Conservation (phyloP, 148 eudicot genomes). For the Mesembryanthemum crystallinum region DNA sequence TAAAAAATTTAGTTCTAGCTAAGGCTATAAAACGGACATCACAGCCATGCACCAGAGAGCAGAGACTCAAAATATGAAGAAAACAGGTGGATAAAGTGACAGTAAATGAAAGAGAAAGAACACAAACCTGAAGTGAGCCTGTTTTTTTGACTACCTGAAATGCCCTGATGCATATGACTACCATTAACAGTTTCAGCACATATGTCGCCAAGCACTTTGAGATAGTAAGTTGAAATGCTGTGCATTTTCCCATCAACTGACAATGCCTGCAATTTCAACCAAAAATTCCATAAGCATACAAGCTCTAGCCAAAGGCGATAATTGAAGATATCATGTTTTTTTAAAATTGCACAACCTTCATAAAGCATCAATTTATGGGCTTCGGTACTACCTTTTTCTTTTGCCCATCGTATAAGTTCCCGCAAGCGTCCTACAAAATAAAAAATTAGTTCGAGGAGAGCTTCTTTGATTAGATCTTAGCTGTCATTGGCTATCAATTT, state of each 20-base stretch:
- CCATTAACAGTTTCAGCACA: slow-evolving; percentile 86
- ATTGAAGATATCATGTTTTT: slow-evolving; percentile 1
- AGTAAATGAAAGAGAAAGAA: too few species aligned
- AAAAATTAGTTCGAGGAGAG: too few species aligned
- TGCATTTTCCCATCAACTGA: slow-evolving; percentile 65
- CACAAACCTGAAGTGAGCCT: slow-evolving; percentile 84
- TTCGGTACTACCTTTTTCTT: slow-evolving; percentile 56
- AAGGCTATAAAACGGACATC: too few species aligned
- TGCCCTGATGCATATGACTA: slow-evolving; percentile 76
- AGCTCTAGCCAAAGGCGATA: slow-evolving; percentile 7
- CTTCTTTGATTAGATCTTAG: too few species aligned
- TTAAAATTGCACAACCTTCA: slow-evolving; percentile 68
- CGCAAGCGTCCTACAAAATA: slow-evolving; percentile 48
- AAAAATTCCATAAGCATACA: background rate
- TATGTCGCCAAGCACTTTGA: slow-evolving; percentile 81
- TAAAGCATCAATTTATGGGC: slow-evolving; percentile 85
- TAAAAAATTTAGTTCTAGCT: too few species aligned
- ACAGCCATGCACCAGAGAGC: too few species aligned
- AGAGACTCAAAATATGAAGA: too few species aligned
- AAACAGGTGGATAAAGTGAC: too few species aligned
- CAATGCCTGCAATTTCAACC: slow-evolving; percentile 51
- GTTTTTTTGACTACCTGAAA: slow-evolving; percentile 93
- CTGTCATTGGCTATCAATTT: background rate
- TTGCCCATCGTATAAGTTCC: slow-evolving; percentile 60
- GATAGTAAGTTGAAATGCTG: slow-evolving; percentile 63